Evolutionary conservation across 495 filamentous ascomycete genomes (phyloP).

Genomic region (Pyrenula aspistea): DNA sequence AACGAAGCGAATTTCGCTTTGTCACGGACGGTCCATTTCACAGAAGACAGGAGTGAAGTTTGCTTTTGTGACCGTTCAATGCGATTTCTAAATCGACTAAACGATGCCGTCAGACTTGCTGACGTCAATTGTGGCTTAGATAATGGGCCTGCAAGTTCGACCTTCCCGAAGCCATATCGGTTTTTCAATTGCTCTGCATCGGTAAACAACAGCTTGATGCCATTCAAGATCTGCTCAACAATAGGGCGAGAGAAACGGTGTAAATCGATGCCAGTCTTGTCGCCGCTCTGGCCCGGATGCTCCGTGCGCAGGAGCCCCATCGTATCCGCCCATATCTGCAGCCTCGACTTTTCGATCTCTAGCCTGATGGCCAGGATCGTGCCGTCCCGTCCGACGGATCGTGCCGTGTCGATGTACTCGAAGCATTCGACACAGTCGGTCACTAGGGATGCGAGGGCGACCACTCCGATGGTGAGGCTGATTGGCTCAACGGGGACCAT

Average conservation of each 20-base stretch:
- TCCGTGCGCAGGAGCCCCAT: constrained; percentile 3
- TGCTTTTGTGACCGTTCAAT: no score
- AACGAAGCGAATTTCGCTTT: no score
- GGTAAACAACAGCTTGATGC: constrained; percentile 1
- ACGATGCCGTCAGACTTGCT: no score
- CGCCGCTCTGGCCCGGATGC: background rate
- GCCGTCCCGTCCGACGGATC: constrained; percentile 5
- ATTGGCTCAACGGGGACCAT: constrained; percentile 4
- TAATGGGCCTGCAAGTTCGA: no score
- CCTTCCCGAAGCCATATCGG: background rate
- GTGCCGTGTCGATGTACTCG: constrained; percentile 4
- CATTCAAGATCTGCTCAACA: background rate
- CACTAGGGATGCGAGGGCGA: constrained; percentile 8
- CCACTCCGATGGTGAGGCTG: constrained; percentile 3
- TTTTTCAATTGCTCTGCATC: background rate
- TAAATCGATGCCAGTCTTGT: background rate
- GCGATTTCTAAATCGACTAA: no score
- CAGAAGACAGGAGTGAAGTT: no score
- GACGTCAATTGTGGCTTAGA: no score
- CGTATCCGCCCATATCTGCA: constrained; percentile 11
- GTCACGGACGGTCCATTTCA: no score
- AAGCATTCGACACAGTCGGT: constrained; percentile 9
- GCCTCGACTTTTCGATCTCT: constrained; percentile 6
- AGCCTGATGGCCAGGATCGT: constrained; percentile 8
- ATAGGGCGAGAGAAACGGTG: background rate